These are phyloP conservation scores for Alternaria sp. DNA, from an alignment of 2,329 filamentous ascomycete genomes.

Conservation along the genomic window DNA sequence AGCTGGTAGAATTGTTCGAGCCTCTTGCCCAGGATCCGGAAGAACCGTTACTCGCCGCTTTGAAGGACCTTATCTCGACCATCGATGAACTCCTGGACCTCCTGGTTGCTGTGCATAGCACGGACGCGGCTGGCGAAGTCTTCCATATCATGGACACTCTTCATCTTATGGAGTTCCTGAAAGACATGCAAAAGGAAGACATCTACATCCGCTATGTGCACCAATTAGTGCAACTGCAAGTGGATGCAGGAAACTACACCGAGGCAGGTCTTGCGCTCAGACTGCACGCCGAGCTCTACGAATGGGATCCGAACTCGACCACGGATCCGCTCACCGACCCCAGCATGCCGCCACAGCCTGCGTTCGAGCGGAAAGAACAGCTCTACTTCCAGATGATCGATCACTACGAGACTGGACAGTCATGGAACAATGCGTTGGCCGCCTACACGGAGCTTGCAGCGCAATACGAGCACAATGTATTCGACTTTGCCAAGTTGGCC, in stretches of 20 bases:
- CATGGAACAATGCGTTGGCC: constrained; percentile 85
- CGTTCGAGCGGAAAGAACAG: constrained; percentile 90
- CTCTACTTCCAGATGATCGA: constrained; percentile 96
- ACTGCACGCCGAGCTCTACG: constrained; percentile 89
- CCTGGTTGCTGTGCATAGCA: constrained; percentile 85
- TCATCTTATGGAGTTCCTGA: constrained; percentile 92
- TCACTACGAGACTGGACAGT: constrained; percentile 90
- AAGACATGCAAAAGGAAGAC: constrained; percentile 95
- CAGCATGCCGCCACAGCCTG: constrained; percentile 78
- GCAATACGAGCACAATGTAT: constrained; percentile 90
- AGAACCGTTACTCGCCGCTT: constrained; percentile 75
- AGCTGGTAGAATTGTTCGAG: constrained; percentile 82
- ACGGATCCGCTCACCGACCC: constrained; percentile 74
- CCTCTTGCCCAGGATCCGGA: constrained; percentile 69
- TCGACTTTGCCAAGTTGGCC: constrained; percentile 91
- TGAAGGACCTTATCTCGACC: constrained; percentile 80
- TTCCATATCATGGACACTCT: constrained; percentile 86
- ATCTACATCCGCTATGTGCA: constrained; percentile 97
- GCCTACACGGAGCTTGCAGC: constrained; percentile 88
- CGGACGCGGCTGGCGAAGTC: constrained; percentile 74
- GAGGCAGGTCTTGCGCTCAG: constrained; percentile 89
- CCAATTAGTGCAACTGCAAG: constrained; percentile 81
- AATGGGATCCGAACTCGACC: constrained; percentile 78
- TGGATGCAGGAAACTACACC: constrained; percentile 75
- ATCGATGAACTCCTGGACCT: constrained; percentile 91